Evolutionary conservation across 352 stramenopile species (phyloP).

Genomic region (Aphanomyces invadans): DNA sequence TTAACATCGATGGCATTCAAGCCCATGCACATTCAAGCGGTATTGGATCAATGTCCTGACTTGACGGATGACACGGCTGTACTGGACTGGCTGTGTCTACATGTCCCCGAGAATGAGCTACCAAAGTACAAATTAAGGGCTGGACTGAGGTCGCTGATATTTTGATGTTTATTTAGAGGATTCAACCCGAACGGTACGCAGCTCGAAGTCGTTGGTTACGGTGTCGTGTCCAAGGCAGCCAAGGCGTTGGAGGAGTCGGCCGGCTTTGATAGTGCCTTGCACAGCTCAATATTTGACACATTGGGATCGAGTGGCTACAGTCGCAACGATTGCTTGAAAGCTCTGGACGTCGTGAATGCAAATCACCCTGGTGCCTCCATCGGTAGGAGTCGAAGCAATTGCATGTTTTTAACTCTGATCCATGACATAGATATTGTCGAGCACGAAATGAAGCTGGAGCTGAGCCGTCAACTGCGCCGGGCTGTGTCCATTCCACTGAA

Average conservation of each 20-base stretch:
- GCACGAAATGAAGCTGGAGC: conserved; percentile 28
- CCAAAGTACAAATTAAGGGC: too few species aligned
- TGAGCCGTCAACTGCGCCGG: conserved; percentile 39
- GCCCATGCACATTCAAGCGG: conserved; percentile 39
- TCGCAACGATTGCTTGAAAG: conserved; percentile 40
- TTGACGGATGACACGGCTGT: conserved; percentile 32
- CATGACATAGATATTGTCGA: conserved; percentile 27
- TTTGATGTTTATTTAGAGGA: conserved; percentile 27
- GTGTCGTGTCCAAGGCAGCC: conserved; percentile 14
- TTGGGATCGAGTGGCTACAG: conserved; percentile 69
- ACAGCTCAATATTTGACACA: conserved; percentile 48
- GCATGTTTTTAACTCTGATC: conserved; percentile 12
- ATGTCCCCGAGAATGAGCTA: conserved; percentile 62
- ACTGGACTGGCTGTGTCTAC: conserved; percentile 77
- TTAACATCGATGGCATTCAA: conserved; percentile 55
- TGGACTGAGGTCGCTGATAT: too few species aligned
- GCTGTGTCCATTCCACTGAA: conserved; percentile 28
- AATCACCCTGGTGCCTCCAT: neutral
- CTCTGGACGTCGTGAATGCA: conserved; percentile 39
- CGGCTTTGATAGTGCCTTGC: neutral
- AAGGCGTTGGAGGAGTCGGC: conserved; percentile 6
- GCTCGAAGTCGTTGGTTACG: conserved; percentile 65
- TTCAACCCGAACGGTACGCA: conserved; percentile 88
- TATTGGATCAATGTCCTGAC: conserved; percentile 30
- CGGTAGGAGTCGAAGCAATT: neutral